Conservation (phyloP, 805 yeast genomes). For the Candida tibetensis region DNA sequence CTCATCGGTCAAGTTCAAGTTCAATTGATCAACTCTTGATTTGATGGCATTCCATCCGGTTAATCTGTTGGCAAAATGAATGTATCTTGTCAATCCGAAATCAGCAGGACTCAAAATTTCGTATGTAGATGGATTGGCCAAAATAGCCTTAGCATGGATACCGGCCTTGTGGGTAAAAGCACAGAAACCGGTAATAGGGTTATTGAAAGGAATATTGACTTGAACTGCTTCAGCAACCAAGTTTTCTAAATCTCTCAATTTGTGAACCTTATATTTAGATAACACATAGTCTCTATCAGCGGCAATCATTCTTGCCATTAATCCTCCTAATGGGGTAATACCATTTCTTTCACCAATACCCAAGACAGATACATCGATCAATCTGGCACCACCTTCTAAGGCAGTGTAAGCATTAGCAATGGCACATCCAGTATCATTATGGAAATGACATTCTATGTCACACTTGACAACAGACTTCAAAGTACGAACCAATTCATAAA, state of each 20-base stretch:
- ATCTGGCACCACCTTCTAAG: constrained; percentile 60
- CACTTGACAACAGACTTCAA: constrained; percentile 55
- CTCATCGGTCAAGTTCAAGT: constrained; percentile 52
- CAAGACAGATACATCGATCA: constrained; percentile 55
- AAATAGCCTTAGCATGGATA: constrained; percentile 60
- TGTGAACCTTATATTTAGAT: constrained; percentile 54
- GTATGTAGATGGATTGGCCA: constrained; percentile 62
- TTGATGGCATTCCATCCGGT: constrained; percentile 66
- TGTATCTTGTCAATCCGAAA: constrained; percentile 59
- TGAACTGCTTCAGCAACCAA: constrained; percentile 58
- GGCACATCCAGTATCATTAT: constrained; percentile 63
- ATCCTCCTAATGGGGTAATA: constrained; percentile 59
- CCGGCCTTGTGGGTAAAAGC: constrained; percentile 66
- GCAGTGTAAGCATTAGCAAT: constrained; percentile 64
- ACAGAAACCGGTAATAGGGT: constrained; percentile 63
- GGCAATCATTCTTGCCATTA: constrained; percentile 63
- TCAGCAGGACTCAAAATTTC: constrained; percentile 58
- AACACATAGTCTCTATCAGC: constrained; percentile 58
- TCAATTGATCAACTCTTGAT: constrained; percentile 58
- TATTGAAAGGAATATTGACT: constrained; percentile 59
- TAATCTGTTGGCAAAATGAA: constrained; percentile 58
- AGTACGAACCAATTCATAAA: constrained; percentile 56
- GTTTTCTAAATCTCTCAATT: constrained; percentile 56
- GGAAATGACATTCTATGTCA: constrained; percentile 62
- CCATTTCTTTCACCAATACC: constrained; percentile 67